Base-by-base conservation (phyloP, 2,329 filamentous ascomycete genomes). In the Cryphonectria nitschkei region DNA sequence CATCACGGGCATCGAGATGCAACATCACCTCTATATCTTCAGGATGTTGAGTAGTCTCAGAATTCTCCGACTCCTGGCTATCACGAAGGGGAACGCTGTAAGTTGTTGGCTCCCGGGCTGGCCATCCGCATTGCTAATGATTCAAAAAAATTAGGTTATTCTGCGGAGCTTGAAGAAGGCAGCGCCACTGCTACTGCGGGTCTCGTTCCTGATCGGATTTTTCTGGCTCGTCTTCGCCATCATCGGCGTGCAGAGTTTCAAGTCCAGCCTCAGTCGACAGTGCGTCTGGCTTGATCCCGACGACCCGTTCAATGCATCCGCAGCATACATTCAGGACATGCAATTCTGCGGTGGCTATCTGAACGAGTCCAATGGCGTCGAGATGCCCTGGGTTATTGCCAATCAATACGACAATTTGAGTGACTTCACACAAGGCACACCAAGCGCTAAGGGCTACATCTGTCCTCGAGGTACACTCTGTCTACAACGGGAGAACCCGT, bases 221-320 rank as follows among this genome's bases (percentile, higher is more conserved):
- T 99, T 99, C 82, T 99, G 96, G 96, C 87, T 99, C 58, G 83
- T 98, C 14, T 99, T 99, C 82, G 96, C 94, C 52, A 98, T 99
- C 73, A 91, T 99, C 71, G 97, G 96, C 7, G 92, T 99, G 32
- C 97, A 99, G 79, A 97, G 93, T 81, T 99, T 99, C 84, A 95
- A 95, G 81, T 91, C 92, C 11, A 95, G 93, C 79, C 81, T 95
- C 34, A 89, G 88, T 75, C 91, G 93, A 64, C 90, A 90, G 73
- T 96, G 93, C 78, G 90, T 94, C 41, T 96, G 92, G 92, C 81
- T 92, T 66, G 90, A 93, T 74, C 90, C 90, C 6, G 73, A 77
- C 5, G 83, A 90, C 67, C 90, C 82, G 77, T 84, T 80, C 74
- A 90, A 85, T 65, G 76, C 88, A 41, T 80, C 81, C 11, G 82